Conservation (phyloP, 768 basidiomycete genomes). For the Crassisporium funariophilum region DNA sequence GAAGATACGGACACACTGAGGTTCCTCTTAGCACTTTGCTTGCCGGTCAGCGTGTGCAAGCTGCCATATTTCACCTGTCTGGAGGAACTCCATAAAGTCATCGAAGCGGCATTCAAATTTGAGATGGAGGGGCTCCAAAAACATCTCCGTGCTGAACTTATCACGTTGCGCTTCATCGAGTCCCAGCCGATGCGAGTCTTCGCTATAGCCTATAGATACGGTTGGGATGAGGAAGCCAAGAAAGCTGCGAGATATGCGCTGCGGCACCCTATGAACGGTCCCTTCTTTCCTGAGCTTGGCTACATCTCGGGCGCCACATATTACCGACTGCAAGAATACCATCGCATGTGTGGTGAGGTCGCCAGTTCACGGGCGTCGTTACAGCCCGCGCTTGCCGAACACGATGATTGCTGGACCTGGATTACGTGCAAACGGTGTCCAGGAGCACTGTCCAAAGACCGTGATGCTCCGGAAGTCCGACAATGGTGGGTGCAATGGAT, state of each 20-base stretch:
- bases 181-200: constrained; percentile 43
- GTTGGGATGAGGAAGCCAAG: constrained; percentile 35
- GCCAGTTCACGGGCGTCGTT: constrained; percentile 29
- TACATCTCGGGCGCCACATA: constrained; percentile 42
- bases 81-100: constrained; percentile 42
- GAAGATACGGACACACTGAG: constrained; percentile 45
- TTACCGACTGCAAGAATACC: constrained; percentile 44
- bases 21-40: constrained; percentile 48
- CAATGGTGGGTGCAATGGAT: constrained; percentile 39
- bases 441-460: constrained; percentile 15
- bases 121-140: constrained; percentile 49
- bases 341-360: constrained; percentile 38
- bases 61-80: constrained; percentile 35
- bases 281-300: constrained; percentile 39
- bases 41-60: constrained; percentile 44
- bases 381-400: constrained; percentile 29
- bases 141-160: constrained; percentile 29
- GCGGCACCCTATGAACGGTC: constrained; percentile 28
- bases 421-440: constrained; percentile 29
- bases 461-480: constrained; percentile 22
- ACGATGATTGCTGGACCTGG: constrained; percentile 36
- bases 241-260: constrained; percentile 37
- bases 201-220: constrained; percentile 43
- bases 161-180: constrained; percentile 36
- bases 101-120: constrained; percentile 51